A percentile compares a stretch with the other conserved stretches of the same genome.
Evolutionary conservation across 139 green algal genomes (phyloP).

Genomic region (Chlorella sp.): DNA sequence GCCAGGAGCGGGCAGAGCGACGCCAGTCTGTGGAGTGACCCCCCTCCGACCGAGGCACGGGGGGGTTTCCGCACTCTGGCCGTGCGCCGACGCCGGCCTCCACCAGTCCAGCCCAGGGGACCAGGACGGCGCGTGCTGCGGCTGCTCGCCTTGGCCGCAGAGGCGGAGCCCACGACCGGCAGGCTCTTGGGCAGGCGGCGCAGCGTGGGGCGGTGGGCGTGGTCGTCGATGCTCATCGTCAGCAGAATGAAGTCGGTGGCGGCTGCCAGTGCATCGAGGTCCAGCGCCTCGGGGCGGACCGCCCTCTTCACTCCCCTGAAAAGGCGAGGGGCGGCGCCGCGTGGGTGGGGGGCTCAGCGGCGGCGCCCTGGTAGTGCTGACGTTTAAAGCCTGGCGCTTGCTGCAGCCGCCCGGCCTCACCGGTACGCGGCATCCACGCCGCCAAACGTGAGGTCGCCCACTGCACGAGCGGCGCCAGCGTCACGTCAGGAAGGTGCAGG

Average conservation of each 20-base stretch:
- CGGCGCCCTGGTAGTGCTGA: neutral
- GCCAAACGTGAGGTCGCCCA: conserved; percentile 75
- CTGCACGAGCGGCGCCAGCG: too few species aligned
- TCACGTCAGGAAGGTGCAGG: too few species aligned
- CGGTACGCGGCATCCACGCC: conserved; percentile 71
- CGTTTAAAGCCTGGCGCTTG: conserved; percentile 44
- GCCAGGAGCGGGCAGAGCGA: neutral
- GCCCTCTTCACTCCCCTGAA: neutral
- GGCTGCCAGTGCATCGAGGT: conserved; percentile 52
- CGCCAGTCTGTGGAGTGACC: neutral
- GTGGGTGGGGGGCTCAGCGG: neutral
- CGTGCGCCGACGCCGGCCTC: neutral
- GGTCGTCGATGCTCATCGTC: conserved; percentile 77
- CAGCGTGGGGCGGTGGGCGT: conserved; percentile 80
- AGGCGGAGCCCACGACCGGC: conserved; percentile 67
- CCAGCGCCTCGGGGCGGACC: too few species aligned
- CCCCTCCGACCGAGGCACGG: neutral
- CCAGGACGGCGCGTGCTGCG: neutral
- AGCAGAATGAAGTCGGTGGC: conserved; percentile 74
- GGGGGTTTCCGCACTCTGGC: neutral
- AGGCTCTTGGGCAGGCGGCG: conserved; percentile 57
- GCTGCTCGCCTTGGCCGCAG: conserved; percentile 39
- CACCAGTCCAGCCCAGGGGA: neutral
- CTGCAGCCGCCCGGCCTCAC: too few species aligned
- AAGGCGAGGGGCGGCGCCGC: neutral